Base-by-base conservation (phyloP, 1,284 basidiomycete genomes). In the Malassezia cuniculi region DNA sequence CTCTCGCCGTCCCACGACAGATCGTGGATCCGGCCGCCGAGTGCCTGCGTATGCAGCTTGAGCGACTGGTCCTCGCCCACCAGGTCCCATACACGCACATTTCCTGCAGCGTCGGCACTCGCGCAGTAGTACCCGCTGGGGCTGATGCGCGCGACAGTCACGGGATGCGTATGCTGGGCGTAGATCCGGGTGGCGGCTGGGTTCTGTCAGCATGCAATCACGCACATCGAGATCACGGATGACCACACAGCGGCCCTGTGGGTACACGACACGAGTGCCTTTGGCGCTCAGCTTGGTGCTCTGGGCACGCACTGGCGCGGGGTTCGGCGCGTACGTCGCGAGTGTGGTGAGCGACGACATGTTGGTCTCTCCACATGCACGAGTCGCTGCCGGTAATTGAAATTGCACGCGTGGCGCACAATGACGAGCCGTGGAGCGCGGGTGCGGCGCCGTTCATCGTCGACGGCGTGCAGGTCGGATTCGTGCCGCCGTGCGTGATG, bases 111-210 rank as follows among this genome's bases (percentile, higher is more conserved):
- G 26, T 66, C 63, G 22, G 36, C 54, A 9, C 85, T 90, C 3
- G 93, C 90, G 57, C 82, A 85, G 70, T 95, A 95, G 71, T 80
- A 94, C 14, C 89, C 90, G 0, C 85, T 83, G 0, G 89, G 89
- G 0, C 86, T 87, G 66, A 94, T 79, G 25, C 84, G 78, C 5
- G 87, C 89, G 10, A 90, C 85, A 1, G 83, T 89, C 5, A 83
- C 76, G 33, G 80, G 80, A 50, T 86, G 80, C 2, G 80, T 74
- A 70, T 94, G 89, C 32, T 84, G 82, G 40, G 77, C 72, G 60
- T 85, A 85, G 15, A 77, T 73, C 9, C 56, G 25, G 1, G 62
- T 56, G 5, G 51, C 24, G 5, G 41, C 22, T 39, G 42, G 36
- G 40, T 40, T 10, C 49, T 18, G 71, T 72, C 18, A 76, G 74